Evolutionary conservation across 1,139 yeast genomes (phyloP).

Genomic region (Meyerozyma carpophila): DNA sequence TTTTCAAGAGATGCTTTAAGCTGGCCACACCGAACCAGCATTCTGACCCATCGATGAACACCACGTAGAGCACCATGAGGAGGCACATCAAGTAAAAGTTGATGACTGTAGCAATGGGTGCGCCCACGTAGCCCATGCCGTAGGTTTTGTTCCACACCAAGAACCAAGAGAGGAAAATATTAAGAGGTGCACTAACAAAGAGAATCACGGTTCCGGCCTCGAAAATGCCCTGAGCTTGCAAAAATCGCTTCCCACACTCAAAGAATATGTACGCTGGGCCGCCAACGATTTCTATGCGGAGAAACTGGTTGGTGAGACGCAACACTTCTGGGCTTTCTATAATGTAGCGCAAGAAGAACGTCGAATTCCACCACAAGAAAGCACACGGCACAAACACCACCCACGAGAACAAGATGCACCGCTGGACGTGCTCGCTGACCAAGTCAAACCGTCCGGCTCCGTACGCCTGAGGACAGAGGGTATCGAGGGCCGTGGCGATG

Average conservation of each 20-base stretch:
- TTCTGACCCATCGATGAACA: conserved; percentile 56
- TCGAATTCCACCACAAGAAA: conserved; percentile 63
- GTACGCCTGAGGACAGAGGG: conserved; percentile 80
- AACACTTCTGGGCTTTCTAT: conserved; percentile 62
- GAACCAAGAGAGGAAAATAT: conserved; percentile 65
- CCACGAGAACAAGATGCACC: conserved; percentile 57
- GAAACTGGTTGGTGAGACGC: conserved; percentile 54
- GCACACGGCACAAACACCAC: conserved; percentile 57
- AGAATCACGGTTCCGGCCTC: conserved; percentile 84
- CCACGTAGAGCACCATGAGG: conserved; percentile 48
- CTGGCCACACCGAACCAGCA: conserved; percentile 66
- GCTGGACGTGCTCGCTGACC: conserved; percentile 60
- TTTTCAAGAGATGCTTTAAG: conserved; percentile 40
- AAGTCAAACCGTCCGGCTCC: conserved; percentile 61
- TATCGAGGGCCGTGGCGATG: conserved; percentile 80
- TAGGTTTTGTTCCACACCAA: conserved; percentile 65
- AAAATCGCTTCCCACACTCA: conserved; percentile 74
- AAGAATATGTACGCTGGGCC: conserved; percentile 83
- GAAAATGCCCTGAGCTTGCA: conserved; percentile 90
- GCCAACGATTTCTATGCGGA: conserved; percentile 64
- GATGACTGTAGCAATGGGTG: conserved; percentile 65
- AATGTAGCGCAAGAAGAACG: conserved; percentile 42
- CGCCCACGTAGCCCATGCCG: conserved; percentile 66
- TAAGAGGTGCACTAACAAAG: conserved; percentile 74
- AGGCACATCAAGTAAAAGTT: conserved; percentile 68